Evolutionary conservation across 805 yeast species (phyloP).

Genomic region (Candida rishiriensis): DNA sequence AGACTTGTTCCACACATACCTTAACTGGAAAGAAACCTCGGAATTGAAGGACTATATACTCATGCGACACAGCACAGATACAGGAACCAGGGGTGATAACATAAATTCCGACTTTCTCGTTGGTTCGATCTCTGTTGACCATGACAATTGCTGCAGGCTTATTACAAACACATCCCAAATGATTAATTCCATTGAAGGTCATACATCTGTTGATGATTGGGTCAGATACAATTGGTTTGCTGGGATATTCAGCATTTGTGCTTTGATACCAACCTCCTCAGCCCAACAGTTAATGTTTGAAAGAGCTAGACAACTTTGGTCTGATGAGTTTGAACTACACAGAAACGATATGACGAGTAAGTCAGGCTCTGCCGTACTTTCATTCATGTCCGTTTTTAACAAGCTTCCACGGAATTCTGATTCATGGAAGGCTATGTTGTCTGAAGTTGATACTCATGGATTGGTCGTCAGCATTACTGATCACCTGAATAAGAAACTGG

Average conservation of each 20-base stretch:
- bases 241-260: too few species aligned
- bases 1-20: conserved; percentile 2
- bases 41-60: conserved; percentile 2
- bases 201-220: too few species aligned
- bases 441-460: too few species aligned
- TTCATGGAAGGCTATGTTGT: neutral
- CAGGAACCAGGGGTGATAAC: neutral
- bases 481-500: neutral
- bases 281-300: too few species aligned
- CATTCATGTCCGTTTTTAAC: conserved; percentile 1
- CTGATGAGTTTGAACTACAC: conserved; percentile 1
- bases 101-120: too few species aligned
- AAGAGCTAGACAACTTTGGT: neutral
- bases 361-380: neutral
- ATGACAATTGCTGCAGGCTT: too few species aligned
- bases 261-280: too few species aligned
- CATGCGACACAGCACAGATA: neutral
- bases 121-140: too few species aligned
- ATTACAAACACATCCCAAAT: too few species aligned
- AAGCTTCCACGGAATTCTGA: neutral
- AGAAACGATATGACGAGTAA: neutral
- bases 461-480: too few species aligned
- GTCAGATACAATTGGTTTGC: too few species aligned
- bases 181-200: too few species aligned
- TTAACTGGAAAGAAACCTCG: conserved; percentile 1